Evolutionary conservation across 2,329 filamentous ascomycete genomes (phyloP), one percentile per base, ranked within the genome.

Genomic region (Mycosphaerella sp.): DNA sequence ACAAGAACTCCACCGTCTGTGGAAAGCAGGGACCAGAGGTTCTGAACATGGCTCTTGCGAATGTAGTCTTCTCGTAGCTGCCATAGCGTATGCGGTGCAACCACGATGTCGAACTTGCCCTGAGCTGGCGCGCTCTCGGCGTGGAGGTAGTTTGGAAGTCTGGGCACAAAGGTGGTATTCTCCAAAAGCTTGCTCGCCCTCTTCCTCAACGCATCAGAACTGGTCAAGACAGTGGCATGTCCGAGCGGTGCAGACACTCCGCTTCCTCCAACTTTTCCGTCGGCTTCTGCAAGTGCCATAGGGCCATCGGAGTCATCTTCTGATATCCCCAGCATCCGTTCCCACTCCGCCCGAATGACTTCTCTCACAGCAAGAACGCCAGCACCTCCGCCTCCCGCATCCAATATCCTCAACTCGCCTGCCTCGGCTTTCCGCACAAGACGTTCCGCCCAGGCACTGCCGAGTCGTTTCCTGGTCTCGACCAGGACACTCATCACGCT

Each of bases 121-220:
- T 58, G 61, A 49, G 59, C 56, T 9, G 52, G 50, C 30, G 72
- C 79, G 52, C 83, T 74, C 17, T 78, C 74, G 50, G 84, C 74
- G 16, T 78, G 75, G 21, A 89, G 70, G 57, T 91, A 89, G 63
- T 97, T 89, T 0, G 93, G 93, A n/a, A 97, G 73, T 3, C 90
- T 83, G 6, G 91, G 90, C 6, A 98, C 76, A 65, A 98, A 96
- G 0, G 87, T 94, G 0, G 93, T 97, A 66, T 96, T 85, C 34
- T 94, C 79, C 10, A 98, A 73, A 56, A 97, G 79, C 14, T 75
- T 76, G 58, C 89, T 88, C 18, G 89, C 76, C 28, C 89, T 85
- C 50, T 86, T 76, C 14, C 89, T 82, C 25, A 98, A 74, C 2
- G 81, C 73, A 55, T 89, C 81, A 0, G 88, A 86, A 0, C 84